Evolutionary conservation across 164 flowering plant genomes (phyloP).

Genomic region (Brasenia schreberi): DNA sequence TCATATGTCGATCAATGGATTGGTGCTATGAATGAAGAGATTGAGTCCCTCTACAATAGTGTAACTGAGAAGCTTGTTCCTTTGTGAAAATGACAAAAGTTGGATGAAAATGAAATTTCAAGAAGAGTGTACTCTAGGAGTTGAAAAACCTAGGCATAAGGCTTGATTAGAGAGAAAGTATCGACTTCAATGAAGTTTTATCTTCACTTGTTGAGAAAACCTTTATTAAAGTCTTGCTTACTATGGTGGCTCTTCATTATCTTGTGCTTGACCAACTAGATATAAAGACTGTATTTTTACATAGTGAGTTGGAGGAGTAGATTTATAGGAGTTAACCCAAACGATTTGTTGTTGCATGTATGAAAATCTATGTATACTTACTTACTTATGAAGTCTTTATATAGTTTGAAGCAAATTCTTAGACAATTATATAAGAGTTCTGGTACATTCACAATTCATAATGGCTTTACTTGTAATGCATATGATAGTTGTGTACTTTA

Average conservation of each 20-base stretch:
- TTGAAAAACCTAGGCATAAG: neutral
- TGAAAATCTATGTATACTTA: neutral
- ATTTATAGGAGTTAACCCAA: neutral
- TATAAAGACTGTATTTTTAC: too few species aligned
- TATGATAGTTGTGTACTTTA: neutral
- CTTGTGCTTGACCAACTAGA: too few species aligned
- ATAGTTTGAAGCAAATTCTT: constrained; percentile 1
- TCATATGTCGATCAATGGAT: neutral
- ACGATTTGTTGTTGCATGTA: neutral
- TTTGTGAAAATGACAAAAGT: neutral
- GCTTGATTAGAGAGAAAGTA: neutral
- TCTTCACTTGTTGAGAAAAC: neutral
- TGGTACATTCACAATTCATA: neutral
- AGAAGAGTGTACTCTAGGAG: neutral
- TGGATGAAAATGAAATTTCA: neutral
- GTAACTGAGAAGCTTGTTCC: neutral
- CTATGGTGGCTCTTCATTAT: too few species aligned
- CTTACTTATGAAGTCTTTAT: neutral
- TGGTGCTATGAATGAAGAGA: neutral
- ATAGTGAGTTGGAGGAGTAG: too few species aligned
- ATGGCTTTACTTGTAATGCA: neutral
- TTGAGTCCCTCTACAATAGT: too few species aligned
- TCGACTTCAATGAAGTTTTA: neutral
- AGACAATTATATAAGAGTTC: neutral
- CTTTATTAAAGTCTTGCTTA: too few species aligned